Conservation (phyloP, 2,329 filamentous ascomycete genomes). For the Catunica adiposa region DNA sequence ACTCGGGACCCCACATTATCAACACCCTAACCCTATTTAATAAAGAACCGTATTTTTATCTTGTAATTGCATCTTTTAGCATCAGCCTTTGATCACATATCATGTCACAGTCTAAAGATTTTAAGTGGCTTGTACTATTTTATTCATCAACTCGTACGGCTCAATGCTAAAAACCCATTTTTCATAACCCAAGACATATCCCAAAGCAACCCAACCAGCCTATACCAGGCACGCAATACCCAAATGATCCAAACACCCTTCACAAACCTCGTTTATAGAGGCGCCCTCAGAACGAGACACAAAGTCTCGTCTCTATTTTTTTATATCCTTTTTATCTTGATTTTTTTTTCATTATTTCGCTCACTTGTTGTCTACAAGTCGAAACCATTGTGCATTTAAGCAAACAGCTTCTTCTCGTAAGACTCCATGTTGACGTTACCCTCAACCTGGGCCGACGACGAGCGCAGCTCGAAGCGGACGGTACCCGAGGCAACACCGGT, state of each 20-base stretch:
- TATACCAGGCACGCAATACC: background rate
- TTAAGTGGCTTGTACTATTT: too few species aligned
- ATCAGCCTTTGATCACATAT: too few species aligned
- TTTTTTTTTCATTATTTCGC: slow-evolving; percentile 5
- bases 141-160: background rate
- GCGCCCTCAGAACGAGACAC: background rate
- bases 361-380: background rate
- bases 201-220: background rate
- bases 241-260: background rate
- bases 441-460: slow-evolving; percentile 86
- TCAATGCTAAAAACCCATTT: background rate
- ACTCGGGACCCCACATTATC: too few species aligned
- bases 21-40: too few species aligned
- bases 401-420: slow-evolving; percentile 99
- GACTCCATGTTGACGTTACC: slow-evolving; percentile 97
- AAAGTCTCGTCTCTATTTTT: background rate
- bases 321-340: background rate
- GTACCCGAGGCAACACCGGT: slow-evolving; percentile 54
- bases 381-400: slow-evolving; percentile 31
- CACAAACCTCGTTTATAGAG: background rate
- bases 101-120: too few species aligned
- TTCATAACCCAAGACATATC: background rate
- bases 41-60: too few species aligned
- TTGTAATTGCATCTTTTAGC: too few species aligned
- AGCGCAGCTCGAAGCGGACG: slow-evolving; percentile 86